phyloP scores from a whole-genome alignment of 805 yeast genomes.

The Kodamaea fukazawae region DNA sequence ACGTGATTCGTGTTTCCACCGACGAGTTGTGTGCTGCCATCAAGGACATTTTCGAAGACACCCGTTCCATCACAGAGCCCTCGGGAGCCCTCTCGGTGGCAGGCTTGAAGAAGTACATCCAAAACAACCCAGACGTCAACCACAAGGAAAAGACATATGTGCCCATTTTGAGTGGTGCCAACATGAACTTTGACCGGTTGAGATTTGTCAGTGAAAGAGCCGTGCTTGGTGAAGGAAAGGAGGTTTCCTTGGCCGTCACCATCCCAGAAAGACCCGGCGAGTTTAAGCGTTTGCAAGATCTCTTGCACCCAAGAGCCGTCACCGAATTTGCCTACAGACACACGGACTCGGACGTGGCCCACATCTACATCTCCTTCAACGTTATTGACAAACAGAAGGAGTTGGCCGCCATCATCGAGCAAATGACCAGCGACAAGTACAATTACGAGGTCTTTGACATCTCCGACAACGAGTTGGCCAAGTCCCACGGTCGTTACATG shows the following conservation, averaged over 20 bases:
- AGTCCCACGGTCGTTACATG: slow-evolving; percentile 91
- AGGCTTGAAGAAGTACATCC: slow-evolving; percentile 82
- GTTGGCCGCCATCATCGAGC: slow-evolving; percentile 57
- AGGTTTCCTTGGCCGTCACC: slow-evolving; percentile 84
- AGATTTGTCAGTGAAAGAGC: slow-evolving; percentile 97
- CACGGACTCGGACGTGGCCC: slow-evolving; percentile 55
- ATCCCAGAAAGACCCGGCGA: slow-evolving; percentile 95
- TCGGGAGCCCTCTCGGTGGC: slow-evolving; percentile 97
- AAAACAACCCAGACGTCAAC: slow-evolving; percentile 64
- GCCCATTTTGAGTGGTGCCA: slow-evolving; percentile 92
- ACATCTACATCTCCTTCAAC: slow-evolving; percentile 83
- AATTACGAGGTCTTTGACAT: slow-evolving; percentile 69
- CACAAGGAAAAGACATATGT: slow-evolving; percentile 71
- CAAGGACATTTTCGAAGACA: slow-evolving; percentile 94
- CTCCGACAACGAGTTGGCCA: slow-evolving; percentile 91
- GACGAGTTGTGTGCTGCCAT: slow-evolving; percentile 97
- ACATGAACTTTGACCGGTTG: slow-evolving; percentile 95
- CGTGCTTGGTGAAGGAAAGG: slow-evolving; percentile 96
- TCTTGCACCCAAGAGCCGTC: slow-evolving; percentile 82
- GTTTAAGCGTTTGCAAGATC: slow-evolving; percentile 69
- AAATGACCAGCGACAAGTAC: slow-evolving; percentile 62
- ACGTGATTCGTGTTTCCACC: slow-evolving; percentile 76
- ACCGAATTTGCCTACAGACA: slow-evolving; percentile 94
- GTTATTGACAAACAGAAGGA: slow-evolving; percentile 77
- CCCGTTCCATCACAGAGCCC: slow-evolving; percentile 92